Evolutionary conservation across 1,139 yeast species (phyloP), one percentile per base, ranked within the genome.

Genomic region (Kodamaea ohmeri): DNA sequence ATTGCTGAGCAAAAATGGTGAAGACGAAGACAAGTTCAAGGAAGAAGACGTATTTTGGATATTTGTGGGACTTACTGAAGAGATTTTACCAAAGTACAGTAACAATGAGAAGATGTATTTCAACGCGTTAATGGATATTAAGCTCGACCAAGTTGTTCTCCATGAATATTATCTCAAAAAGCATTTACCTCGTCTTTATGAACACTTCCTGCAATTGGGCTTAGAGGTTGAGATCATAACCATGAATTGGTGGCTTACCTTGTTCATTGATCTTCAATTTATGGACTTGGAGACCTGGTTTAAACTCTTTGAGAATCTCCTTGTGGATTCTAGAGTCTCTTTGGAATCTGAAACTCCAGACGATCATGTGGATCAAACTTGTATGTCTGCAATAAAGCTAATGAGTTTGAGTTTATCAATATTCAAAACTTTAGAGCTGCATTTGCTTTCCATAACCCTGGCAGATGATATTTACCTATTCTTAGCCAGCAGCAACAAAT

Each of bases 31-130:
- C 4, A 40, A 35, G 19, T 40, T 57, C 24, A 46, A 47, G 7
- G 83, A 77, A 37, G 82, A 75, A 44, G 81, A 77, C 40, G 71
- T 79, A 3, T 78, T 77, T 44, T 77, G 82, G 81, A 62, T 73
- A 4, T 70, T 78, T 41, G 73, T 73, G 29, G 71, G 73, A 4
- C 49, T 78, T 24, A 60, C 73, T 16, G 80, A 76, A 40, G 76
- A 75, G 40, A 63, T 76, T n/a, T 53, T 78, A 5, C 82, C 82
- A 0, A 48, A 53, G 15, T 73, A 72, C 38, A 34, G 21, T 17
- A 28, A 17, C 16, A 32, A 38, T 12, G 37, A 41, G 17, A 38
- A 35, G 25, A 32, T 34, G 8, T 49, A 45, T 24, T 49, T 43
- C 39, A 60, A 70, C 17, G 69, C 76, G 4, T 54, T 78, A 31